phyloP scores from a whole-genome alignment of 116 monocot species.

The Phalaenopsis hybrid region DNA sequence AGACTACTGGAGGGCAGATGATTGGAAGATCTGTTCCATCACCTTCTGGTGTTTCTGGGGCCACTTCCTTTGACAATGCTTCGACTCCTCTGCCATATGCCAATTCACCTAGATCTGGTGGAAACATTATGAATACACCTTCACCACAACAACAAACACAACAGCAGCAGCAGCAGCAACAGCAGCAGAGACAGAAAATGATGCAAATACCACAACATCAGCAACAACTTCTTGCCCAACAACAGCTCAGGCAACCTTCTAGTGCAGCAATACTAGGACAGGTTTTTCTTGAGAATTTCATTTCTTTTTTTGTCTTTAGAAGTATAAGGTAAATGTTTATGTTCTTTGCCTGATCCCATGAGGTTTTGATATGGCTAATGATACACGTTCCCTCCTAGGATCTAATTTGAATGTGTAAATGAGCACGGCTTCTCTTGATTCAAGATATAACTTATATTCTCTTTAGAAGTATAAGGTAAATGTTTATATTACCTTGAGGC shows the following conservation, averaged over 20 bases:
- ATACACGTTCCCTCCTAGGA: not conserved
- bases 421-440: not conserved
- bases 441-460: not conserved
- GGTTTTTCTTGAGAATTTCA: slow-evolving; percentile 20
- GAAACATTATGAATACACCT: slow-evolving; percentile 84
- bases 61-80: slow-evolving; percentile 63
- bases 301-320: not conserved
- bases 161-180: slow-evolving; percentile 51
- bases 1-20: slow-evolving; percentile 67
- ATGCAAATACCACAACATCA: slow-evolving; percentile 65
- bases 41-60: slow-evolving; percentile 40
- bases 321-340: not conserved
- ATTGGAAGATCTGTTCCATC: slow-evolving; percentile 70
- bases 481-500: too few species aligned
- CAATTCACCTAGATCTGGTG: slow-evolving; percentile 79
- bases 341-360: not conserved
- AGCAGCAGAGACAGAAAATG: slow-evolving; percentile 39
- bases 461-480: too few species aligned
- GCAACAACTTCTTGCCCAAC: slow-evolving; percentile 63
- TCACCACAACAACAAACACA: slow-evolving; percentile 79
- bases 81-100: slow-evolving; percentile 77
- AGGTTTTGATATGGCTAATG: not conserved
- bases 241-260: slow-evolving; percentile 63
- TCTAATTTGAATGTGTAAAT: not conserved
- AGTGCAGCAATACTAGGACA: slow-evolving; percentile 58